Evolutionary conservation across 2,329 filamentous ascomycete species (phyloP).

Genomic region (Botrytis aclada): DNA sequence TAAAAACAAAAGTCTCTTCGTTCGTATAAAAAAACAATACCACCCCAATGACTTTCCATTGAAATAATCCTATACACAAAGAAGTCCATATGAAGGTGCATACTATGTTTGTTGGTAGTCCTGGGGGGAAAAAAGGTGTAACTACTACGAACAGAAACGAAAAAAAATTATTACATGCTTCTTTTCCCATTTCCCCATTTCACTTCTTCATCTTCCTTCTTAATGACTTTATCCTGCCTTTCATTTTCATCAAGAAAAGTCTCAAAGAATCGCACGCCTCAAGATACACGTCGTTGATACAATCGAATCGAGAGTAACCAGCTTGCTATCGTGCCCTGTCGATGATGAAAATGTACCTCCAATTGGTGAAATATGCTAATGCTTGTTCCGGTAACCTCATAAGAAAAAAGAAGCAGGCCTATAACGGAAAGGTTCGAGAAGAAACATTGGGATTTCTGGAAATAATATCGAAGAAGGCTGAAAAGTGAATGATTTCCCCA

Average conservation of each 20-base stretch:
- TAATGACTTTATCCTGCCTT: constrained; percentile 15
- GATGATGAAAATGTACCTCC: constrained; percentile 9
- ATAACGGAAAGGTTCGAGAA: not conserved
- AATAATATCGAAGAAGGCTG: constrained; percentile 11
- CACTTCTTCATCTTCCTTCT: constrained; percentile 18
- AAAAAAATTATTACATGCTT: constrained; percentile 32
- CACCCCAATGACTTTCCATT: constrained; percentile 22
- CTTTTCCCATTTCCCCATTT: constrained; percentile 18
- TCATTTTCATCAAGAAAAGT: constrained; percentile 18
- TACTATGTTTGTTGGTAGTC: not conserved
- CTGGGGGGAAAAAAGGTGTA: constrained; percentile 21
- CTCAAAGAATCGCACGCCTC: constrained; percentile 7
- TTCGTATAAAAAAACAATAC: constrained; percentile 11
- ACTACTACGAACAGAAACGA: constrained; percentile 23
- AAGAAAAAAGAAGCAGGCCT: constrained; percentile 4
- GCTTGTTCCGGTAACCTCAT: constrained; percentile 6
- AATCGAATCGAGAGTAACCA: constrained; percentile 14
- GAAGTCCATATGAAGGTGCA: constrained; percentile 17
- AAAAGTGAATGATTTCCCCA: constrained; percentile 7
- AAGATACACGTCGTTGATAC: constrained; percentile 12
- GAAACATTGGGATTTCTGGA: not conserved
- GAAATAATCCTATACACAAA: constrained; percentile 27
- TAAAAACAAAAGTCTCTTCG: constrained; percentile 1
- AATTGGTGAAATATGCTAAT: constrained; percentile 19
- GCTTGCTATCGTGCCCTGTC: constrained; percentile 11